These are phyloP conservation scores for Coemansia sp. DNA, from an alignment of 192 early-diverging fungal species.

Conservation along the genomic window DNA sequence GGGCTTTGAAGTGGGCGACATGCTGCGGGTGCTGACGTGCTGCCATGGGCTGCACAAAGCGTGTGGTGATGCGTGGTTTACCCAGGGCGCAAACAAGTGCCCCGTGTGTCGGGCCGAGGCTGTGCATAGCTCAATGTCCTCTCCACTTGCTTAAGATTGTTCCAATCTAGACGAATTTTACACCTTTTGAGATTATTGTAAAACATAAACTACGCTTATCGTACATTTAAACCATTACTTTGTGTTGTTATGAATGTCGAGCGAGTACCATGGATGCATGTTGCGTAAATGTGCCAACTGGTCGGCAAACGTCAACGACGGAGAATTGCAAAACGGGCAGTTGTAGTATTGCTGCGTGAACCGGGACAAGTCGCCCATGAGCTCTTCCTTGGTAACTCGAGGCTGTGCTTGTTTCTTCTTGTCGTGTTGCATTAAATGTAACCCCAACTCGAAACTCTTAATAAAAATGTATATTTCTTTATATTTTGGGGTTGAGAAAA, in stretches of 20 bases:
- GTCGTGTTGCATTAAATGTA: background rate
- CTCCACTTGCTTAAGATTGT: background rate
- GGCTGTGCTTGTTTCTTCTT: conserved; percentile 6
- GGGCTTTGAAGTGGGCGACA: conserved; percentile 28
- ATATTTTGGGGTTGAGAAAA: too few species aligned
- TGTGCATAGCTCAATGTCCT: conserved; percentile 5
- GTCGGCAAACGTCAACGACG: conserved; percentile 13
- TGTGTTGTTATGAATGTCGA: conserved; percentile 33
- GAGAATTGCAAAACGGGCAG: conserved; percentile 42
- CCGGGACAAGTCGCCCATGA: conserved; percentile 19
- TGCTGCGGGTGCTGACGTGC: conserved; percentile 39
- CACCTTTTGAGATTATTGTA: conserved; percentile 7
- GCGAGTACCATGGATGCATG: conserved; percentile 44
- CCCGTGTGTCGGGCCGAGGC: conserved; percentile 46
- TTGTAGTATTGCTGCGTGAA: conserved; percentile 33
- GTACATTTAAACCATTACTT: conserved; percentile 8
- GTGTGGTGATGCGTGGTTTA: conserved; percentile 53
- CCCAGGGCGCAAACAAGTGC: conserved; percentile 47
- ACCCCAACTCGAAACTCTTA: too few species aligned
- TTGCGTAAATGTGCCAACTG: conserved; percentile 27
- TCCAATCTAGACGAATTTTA: too few species aligned
- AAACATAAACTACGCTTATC: background rate
- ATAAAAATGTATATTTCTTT: too few species aligned
- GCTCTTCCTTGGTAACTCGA: conserved; percentile 15
- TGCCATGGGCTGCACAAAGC: conserved; percentile 37